Conservation (phyloP, 2,329 filamentous ascomycete species). For the Penicillium palitans region DNA sequence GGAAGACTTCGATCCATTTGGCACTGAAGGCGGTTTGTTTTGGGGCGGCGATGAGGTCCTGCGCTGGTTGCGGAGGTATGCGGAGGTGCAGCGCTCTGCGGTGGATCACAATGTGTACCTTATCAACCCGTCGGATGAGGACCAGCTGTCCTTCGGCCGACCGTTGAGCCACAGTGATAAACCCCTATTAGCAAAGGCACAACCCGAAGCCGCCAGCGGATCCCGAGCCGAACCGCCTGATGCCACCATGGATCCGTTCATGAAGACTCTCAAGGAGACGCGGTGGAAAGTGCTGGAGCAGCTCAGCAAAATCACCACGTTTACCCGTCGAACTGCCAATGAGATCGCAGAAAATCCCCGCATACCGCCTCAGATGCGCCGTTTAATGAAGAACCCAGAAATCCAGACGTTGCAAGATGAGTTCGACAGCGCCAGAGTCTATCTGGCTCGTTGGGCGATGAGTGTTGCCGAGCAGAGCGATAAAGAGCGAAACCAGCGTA, state of each 20-base stretch:
- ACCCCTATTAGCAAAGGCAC: conserved; percentile 40
- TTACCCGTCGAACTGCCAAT: conserved; percentile 87
- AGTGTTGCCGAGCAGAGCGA: conserved; percentile 97
- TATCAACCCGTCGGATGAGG: conserved; percentile 81
- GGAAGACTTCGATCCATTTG: conserved; percentile 89
- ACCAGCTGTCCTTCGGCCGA: conserved; percentile 74
- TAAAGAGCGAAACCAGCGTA: conserved; percentile 76
- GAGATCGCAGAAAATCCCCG: conserved; percentile 90
- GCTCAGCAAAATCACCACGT: conserved; percentile 95
- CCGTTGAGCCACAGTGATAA: conserved; percentile 43
- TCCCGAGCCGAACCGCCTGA: conserved; percentile 50
- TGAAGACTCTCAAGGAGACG: conserved; percentile 90
- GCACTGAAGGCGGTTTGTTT: conserved; percentile 76
- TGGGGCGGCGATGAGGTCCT: conserved; percentile 98
- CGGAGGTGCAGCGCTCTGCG: conserved; percentile 76
- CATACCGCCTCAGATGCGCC: conserved; percentile 81
- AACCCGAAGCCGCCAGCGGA: conserved; percentile 36
- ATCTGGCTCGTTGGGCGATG: conserved; percentile 97
- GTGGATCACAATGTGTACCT: conserved; percentile 91
- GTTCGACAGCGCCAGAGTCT: conserved; percentile 93
- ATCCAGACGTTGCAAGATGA: conserved; percentile 95
- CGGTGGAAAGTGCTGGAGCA: conserved; percentile 97
- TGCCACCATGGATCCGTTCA: conserved; percentile 85
- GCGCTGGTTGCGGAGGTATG: conserved; percentile 83
- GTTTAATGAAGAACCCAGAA: conserved; percentile 84